Evolutionary conservation across 306 rosid species (phyloP).

Genomic region (Mimosa pudica): DNA sequence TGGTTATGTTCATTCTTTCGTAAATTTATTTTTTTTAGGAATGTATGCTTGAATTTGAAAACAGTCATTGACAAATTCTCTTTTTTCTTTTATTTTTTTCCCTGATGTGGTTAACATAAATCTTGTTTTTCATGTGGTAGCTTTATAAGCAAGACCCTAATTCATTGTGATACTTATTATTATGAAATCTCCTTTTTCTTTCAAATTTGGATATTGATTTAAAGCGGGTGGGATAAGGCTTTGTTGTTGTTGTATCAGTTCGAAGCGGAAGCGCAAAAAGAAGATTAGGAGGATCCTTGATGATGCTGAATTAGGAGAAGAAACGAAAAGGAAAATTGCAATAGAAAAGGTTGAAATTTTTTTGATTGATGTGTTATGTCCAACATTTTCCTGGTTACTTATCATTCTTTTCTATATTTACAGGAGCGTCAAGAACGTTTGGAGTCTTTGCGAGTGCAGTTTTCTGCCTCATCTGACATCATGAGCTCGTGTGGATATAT

Average conservation of each 20-base stretch:
- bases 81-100: background rate
- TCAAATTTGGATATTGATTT: slow-evolving; percentile 48
- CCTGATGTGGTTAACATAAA: background rate
- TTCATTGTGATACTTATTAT: slow-evolving; percentile 24
- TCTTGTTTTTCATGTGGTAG: slow-evolving; percentile 30
- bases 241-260: slow-evolving; percentile 40
- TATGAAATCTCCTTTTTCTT: slow-evolving; percentile 9
- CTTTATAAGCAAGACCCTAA: slow-evolving; percentile 5
- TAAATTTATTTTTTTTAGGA: slow-evolving; percentile 8
- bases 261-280: slow-evolving; percentile 79
- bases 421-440: slow-evolving; percentile 97
- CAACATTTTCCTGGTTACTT: slow-evolving; percentile 16
- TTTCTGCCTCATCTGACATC: slow-evolving; percentile 67
- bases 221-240: slow-evolving; percentile 49
- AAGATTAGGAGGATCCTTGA: slow-evolving; percentile 92
- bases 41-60: slow-evolving; percentile 21
- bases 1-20: slow-evolving; percentile 1
- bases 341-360: slow-evolving; percentile 74
- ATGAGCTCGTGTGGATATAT: slow-evolving; percentile 57
- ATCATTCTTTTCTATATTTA: slow-evolving; percentile 31
- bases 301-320: slow-evolving; percentile 97
- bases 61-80: background rate
- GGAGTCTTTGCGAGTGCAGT: slow-evolving; percentile 77
- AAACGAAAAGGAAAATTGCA: slow-evolving; percentile 90
- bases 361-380: slow-evolving; percentile 21